Evolutionary conservation across 305 asterid species (phyloP).

Genomic region (Nicotiana rustica): DNA sequence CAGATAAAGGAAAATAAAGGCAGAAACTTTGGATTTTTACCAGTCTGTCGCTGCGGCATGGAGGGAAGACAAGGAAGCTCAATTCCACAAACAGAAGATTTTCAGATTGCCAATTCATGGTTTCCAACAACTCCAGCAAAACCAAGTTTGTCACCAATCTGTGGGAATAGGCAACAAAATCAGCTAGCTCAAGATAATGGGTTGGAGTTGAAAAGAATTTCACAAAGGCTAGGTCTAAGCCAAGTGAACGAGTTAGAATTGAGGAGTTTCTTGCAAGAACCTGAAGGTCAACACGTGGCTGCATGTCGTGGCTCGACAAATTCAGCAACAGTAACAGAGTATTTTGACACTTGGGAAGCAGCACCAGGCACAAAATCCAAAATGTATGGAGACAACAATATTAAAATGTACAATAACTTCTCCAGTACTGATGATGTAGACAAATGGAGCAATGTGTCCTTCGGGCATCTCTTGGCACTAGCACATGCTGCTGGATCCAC

Average conservation of each 20-base stretch:
- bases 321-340: constrained; percentile 28
- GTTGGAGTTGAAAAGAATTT: constrained; percentile 35
- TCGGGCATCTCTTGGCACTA: constrained; percentile 57
- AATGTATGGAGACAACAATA: constrained; percentile 31
- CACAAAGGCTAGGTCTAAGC: constrained; percentile 31
- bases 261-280: constrained; percentile 40
- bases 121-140: constrained; percentile 72
- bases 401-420: constrained; percentile 30
- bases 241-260: constrained; percentile 40
- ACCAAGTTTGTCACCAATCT: constrained; percentile 54
- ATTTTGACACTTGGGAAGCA: constrained; percentile 39
- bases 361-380: constrained; percentile 38
- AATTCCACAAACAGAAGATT: constrained; percentile 42
- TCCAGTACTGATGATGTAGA: constrained; percentile 37
- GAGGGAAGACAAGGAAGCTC: constrained; percentile 52
- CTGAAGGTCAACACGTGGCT: constrained; percentile 39
- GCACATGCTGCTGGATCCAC: constrained; percentile 55
- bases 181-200: constrained; percentile 36
- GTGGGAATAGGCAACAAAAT: constrained; percentile 45
- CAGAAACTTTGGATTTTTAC: constrained; percentile 47
- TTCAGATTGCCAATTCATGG: constrained; percentile 58
- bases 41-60: constrained; percentile 54
- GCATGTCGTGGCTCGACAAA: constrained; percentile 44
- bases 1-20: constrained; percentile 17
- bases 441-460: constrained; percentile 48